A percentile compares a stretch with the other conserved stretches of the same genome.
phyloP scores from a whole-genome alignment of 2,329 filamentous ascomycete species.

The Trichoderma sp. region DNA sequence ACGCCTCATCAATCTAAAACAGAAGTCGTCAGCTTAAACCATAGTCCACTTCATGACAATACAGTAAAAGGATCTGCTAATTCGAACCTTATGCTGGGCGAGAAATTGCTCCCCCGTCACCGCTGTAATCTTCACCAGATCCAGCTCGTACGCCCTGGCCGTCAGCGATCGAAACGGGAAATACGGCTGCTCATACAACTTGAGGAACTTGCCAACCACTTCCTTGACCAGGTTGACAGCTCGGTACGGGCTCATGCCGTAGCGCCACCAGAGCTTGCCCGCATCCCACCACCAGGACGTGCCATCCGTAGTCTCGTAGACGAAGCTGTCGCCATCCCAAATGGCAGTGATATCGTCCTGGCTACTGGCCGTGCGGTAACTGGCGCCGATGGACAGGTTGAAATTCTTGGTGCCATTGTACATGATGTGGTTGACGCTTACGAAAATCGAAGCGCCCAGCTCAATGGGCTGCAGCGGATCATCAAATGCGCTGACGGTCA shows the following conservation, averaged over 20 bases:
- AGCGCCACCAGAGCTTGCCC: constrained; percentile 78
- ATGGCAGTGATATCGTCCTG: constrained; percentile 65
- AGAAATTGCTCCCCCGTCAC: constrained; percentile 74
- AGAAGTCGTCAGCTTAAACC: background rate
- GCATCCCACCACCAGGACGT: constrained; percentile 75
- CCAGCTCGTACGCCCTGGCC: constrained; percentile 64
- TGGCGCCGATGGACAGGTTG: constrained; percentile 58
- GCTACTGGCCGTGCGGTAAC: constrained; percentile 43
- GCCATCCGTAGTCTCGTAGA: constrained; percentile 61
- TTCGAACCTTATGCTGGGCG: constrained; percentile 54
- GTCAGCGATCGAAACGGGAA: constrained; percentile 84
- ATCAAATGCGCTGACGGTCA: constrained; percentile 76
- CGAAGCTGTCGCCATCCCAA: constrained; percentile 77
- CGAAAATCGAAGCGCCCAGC: constrained; percentile 89
- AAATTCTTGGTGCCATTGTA: constrained; percentile 70
- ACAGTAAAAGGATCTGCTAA: background rate
- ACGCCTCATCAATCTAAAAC: constrained; percentile 58
- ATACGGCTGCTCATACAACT: constrained; percentile 74
- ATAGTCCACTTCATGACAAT: background rate
- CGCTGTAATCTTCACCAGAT: constrained; percentile 62
- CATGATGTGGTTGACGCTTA: constrained; percentile 79
- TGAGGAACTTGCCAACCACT: constrained; percentile 70
- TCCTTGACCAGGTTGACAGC: constrained; percentile 70
- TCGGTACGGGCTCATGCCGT: constrained; percentile 74
- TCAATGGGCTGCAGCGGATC: constrained; percentile 70